Evolutionary conservation across 1,284 basidiomycete genomes (phyloP), one percentile per base, ranked within the genome.

Genomic region (Ceratobasidium sp.): DNA sequence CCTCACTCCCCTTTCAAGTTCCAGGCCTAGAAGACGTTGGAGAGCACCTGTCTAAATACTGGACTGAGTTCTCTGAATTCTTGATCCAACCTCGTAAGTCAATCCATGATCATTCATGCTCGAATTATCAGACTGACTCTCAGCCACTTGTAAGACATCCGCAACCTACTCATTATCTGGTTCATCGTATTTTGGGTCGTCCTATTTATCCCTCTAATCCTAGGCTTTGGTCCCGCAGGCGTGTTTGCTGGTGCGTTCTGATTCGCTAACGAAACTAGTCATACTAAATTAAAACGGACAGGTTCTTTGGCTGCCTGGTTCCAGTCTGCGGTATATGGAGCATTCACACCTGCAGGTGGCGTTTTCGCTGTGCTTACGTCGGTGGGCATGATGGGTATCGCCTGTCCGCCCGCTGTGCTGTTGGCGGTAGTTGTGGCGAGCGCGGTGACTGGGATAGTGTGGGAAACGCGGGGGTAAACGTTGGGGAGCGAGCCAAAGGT

Each of bases 321-420:
- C 41, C 66, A 69, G 22, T 69, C 66, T 29, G 66, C 29, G 7
- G 24, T 69, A n/a, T 69, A 69, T n/a, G 66, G 66, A 24, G 66
- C 66, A 11, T 69, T 69, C 24, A 69, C 66, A 29, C 66, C 66
- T 31, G 66, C 66, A 41, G 66, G 66, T 13, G 66, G 66, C 13
- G 6, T 69, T n/a, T 69, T 69, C 24, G 66, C 66, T 8, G 39
- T 69, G n/a, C 39, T 69, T 11, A 69, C 66, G 22, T 58, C 53
- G 19, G 41, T 69, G 11, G 66, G 66, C 13, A 69, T 69, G 66
- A 43, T 69, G 66, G 66, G 66, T 24, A 48, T 69, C 0, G 66
- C 53, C 4, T 69, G 39, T 46, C 66, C 66, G n/a, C 66, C 53
- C 24, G 66, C 41, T 9, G 39, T 59, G 13, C 22, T 69, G 8